Evolutionary conservation across 345 rosid species (phyloP).

Genomic region (Boechera divaricarpa): DNA sequence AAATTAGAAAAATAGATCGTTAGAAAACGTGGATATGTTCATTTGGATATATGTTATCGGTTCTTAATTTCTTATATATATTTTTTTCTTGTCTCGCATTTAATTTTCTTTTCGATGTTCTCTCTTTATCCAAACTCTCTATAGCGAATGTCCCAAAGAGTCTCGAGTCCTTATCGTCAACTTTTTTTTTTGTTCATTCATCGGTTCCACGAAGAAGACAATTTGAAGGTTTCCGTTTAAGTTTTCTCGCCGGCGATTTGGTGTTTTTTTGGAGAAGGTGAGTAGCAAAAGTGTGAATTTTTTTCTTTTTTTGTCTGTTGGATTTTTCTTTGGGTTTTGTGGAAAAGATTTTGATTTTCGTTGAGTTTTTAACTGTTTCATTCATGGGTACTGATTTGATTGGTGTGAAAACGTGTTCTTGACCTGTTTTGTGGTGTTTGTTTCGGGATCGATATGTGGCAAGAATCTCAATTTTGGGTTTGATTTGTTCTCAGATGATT

Average conservation of each 20-base stretch:
- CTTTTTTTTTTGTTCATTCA: slow-evolving; percentile 13
- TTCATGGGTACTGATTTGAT: background rate
- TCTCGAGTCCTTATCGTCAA: slow-evolving; percentile 33
- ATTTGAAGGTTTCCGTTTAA: background rate
- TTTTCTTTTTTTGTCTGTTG: background rate
- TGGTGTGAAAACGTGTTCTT: slow-evolving; percentile 1
- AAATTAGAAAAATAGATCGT: slow-evolving; percentile 32
- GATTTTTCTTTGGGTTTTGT: background rate
- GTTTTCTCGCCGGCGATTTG: slow-evolving; percentile 18
- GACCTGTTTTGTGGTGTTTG: slow-evolving; percentile 22
- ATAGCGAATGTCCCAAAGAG: slow-evolving; percentile 31
- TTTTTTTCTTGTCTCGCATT: slow-evolving; percentile 27
- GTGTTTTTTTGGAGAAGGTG: slow-evolving; percentile 14
- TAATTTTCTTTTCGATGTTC: slow-evolving; percentile 9
- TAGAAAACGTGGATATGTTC: slow-evolving; percentile 46
- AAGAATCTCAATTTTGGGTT: slow-evolving; percentile 6
- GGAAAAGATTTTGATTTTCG: slow-evolving; percentile 1
- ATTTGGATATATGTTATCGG: slow-evolving; percentile 26
- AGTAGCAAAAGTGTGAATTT: slow-evolving; percentile 1
- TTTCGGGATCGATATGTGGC: slow-evolving; percentile 12
- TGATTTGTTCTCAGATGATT: slow-evolving; percentile 16
- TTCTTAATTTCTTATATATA: background rate
- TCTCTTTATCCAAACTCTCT: slow-evolving; percentile 29
- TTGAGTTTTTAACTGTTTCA: background rate
- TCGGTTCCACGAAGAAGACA: slow-evolving; percentile 18